A percentile compares a stretch with the other conserved stretches of the same genome.
Conservation (phyloP, 1,139 yeast genomes). For the Yamadazyma membranifaciens region DNA sequence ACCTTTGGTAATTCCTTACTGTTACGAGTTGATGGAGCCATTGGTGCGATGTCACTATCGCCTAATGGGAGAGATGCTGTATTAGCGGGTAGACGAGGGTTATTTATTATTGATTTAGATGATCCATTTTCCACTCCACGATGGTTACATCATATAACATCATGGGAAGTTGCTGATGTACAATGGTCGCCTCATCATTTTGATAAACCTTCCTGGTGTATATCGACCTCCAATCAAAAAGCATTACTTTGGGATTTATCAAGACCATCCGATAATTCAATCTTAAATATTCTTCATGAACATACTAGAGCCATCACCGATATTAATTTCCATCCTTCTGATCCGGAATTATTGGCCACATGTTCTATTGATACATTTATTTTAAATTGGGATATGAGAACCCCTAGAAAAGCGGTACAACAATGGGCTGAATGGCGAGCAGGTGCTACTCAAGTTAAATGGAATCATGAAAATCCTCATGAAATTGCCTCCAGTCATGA, state of each 20-base stretch:
- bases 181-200: slow-evolving; percentile 93
- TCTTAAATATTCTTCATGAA: slow-evolving; percentile 81
- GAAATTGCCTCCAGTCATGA: slow-evolving; percentile 87
- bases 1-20: slow-evolving; percentile 82
- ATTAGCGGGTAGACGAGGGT: slow-evolving; percentile 84
- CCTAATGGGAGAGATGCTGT: slow-evolving; percentile 95
- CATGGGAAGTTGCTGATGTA: slow-evolving; percentile 99
- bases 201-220: slow-evolving; percentile 84
- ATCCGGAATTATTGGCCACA: slow-evolving; percentile 89
- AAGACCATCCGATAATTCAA: slow-evolving; percentile 72
- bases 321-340: slow-evolving; percentile 83
- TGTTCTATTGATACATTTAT: slow-evolving; percentile 90
- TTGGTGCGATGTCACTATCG: slow-evolving; percentile 88
- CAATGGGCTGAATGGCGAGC: slow-evolving; percentile 93
- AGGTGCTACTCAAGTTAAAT: slow-evolving; percentile 91
- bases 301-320: slow-evolving; percentile 95
- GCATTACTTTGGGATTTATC: slow-evolving; percentile 92
- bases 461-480: slow-evolving; percentile 78
- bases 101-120: slow-evolving; percentile 86
- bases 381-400: slow-evolving; percentile 87
- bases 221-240: slow-evolving; percentile 91
- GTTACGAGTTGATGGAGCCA: slow-evolving; percentile 86
- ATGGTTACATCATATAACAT: slow-evolving; percentile 86
- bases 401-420: slow-evolving; percentile 67
- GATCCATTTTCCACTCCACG: slow-evolving; percentile 96